Evolutionary conservation across 2,329 filamentous ascomycete genomes (phyloP), one percentile per base, ranked within the genome.

Genomic region (Mariannaea elegans): DNA sequence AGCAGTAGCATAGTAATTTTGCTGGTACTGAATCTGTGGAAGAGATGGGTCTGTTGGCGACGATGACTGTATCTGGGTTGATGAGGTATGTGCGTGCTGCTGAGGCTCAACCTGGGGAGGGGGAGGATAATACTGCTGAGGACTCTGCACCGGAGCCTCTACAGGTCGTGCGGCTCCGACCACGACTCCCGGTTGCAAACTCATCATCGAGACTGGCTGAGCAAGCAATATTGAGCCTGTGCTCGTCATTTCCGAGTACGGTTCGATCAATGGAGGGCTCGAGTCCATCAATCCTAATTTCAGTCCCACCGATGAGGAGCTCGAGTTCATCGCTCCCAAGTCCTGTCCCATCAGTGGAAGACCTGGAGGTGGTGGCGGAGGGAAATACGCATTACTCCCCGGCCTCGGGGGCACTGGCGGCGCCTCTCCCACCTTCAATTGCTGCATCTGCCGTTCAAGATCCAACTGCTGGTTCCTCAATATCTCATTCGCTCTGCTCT

Each of bases 381-480:
- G 41, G 10, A 41, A 23, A n/a, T 32, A 19, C 1, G 21, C 21
- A 13, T 10, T 18, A 12, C 42, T 36, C 19, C 24, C 18, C 14
- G 53, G 47, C 19, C 44, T 59, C 9, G 38, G 45, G 1, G 51
- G 57, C 18, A 47, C 27, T 14, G 46, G 23, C 12, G 44, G 46
- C 29, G 47, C 31, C 21, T 16, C 23, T 3, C 12, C 19, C 12
- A 49, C 7, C 7, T 36, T 27, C 18, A 56, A 16, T 8, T 31
- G 38, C 8, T 49, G 19, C 29, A 49, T 56, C 14, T 56, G 45
- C 27, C 16, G 34, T 14, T 16, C 13, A 13, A 54, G n/a, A 5
- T 49, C 41, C 9, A 24, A 7, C 16, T 49, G 21, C 12, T 56
- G 36, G n/a, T 44, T 24, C 36, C 18, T 27, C 3, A 56, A 13